Percentiles rank a stretch among this genome's conserved stretches.
Evolutionary conservation across 1,284 basidiomycete genomes (phyloP).

Genomic region (Phylloboletellus chloephorus): DNA sequence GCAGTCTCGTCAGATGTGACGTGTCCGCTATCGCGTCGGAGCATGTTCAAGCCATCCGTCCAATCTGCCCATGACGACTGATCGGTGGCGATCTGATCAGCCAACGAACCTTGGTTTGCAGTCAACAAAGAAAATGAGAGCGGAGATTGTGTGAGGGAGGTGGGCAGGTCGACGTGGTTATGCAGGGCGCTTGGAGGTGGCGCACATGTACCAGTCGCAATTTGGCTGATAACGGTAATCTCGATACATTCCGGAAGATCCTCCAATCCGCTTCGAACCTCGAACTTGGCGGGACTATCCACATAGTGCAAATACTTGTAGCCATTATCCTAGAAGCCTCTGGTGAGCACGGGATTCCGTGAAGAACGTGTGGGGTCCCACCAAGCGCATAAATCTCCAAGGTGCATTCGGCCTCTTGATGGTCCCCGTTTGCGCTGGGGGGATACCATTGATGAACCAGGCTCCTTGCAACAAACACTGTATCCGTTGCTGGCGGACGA

Average conservation of each 20-base stretch:
- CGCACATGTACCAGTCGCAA: constrained; percentile 74
- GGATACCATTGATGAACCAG: constrained; percentile 81
- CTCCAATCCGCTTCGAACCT: constrained; percentile 75
- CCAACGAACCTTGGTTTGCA: constrained; percentile 69
- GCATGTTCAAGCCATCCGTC: constrained; percentile 92
- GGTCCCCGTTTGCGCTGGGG: constrained; percentile 41
- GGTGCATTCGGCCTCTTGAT: constrained; percentile 53
- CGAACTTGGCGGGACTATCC: constrained; percentile 72
- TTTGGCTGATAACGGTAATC: constrained; percentile 70
- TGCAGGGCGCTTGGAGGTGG: constrained; percentile 58
- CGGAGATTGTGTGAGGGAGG: constrained; percentile 54
- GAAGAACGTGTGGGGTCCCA: constrained; percentile 28
- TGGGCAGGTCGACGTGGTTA: constrained; percentile 54
- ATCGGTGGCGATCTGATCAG: constrained; percentile 85
- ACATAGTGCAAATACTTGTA: constrained; percentile 78
- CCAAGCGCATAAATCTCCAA: constrained; percentile 78
- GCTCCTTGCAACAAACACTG: constrained; percentile 86
- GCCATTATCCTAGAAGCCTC: constrained; percentile 57
- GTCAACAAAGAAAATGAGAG: constrained; percentile 78
- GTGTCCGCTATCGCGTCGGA: constrained; percentile 73
- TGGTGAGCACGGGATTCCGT: constrained; percentile 9
- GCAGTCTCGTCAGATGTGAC: constrained; percentile 82
- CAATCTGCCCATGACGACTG: constrained; percentile 88
- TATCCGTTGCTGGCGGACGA: constrained; percentile 86
- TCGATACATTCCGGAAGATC: constrained; percentile 86